Conservation (phyloP, 352 stramenopile genomes). For the Achlya hypogyna region DNA sequence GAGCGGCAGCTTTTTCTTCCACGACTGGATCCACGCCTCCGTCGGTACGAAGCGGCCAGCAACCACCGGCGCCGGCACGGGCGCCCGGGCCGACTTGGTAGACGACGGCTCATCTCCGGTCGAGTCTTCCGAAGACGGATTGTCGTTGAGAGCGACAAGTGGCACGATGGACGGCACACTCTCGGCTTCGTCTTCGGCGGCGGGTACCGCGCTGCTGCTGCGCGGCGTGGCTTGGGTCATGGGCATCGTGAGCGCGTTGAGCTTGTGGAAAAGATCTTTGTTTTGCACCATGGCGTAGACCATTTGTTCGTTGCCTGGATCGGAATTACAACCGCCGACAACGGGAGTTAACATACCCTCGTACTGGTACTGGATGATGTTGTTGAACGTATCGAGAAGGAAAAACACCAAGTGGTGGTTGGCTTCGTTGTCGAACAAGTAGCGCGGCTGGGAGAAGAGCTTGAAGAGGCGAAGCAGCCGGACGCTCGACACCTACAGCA, state of each 20-base stretch:
- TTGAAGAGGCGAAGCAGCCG: conserved; percentile 97
- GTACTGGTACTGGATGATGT: conserved; percentile 99
- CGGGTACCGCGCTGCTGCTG: neutral
- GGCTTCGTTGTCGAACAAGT: conserved; percentile 92
- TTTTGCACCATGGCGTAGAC: conserved; percentile 97
- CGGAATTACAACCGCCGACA: neutral
- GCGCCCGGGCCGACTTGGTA: neutral
- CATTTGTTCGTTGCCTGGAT: conserved; percentile 93
- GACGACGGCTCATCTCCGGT: neutral
- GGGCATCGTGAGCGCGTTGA: conserved; percentile 84
- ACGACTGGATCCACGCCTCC: conserved; percentile 89
- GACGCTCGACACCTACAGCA: conserved; percentile 50
- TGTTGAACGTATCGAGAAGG: conserved; percentile 98
- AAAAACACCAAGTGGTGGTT: conserved; percentile 95
- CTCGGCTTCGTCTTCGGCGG: conserved; percentile 6
- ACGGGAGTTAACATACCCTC: conserved; percentile 20
- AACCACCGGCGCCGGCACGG: conserved; percentile 13
- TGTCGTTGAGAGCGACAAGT: conserved; percentile 6
- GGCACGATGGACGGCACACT: conserved; percentile 2
- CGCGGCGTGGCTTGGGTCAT: conserved; percentile 21
- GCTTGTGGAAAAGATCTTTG: conserved; percentile 91
- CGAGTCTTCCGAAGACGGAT: neutral
- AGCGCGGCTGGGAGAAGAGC: conserved; percentile 90
- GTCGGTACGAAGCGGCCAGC: conserved; percentile 79
- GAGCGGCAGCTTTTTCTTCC: conserved; percentile 92